Evolutionary conservation across 2,329 filamentous ascomycete genomes (phyloP).

Genomic region (Neoascochyta sp.): DNA sequence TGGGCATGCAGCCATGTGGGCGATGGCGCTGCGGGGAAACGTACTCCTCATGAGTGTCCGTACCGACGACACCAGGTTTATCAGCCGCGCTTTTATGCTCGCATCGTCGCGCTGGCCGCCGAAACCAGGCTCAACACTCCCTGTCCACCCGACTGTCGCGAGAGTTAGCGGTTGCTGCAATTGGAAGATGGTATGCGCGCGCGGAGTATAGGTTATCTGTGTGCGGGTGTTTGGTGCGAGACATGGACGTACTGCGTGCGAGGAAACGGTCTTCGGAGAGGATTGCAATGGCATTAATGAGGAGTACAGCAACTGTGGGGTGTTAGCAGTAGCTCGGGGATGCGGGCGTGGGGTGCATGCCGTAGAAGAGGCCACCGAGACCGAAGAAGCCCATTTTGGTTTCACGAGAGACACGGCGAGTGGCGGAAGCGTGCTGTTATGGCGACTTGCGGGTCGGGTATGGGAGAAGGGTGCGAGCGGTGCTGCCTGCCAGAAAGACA

Average conservation of each 20-base stretch:
- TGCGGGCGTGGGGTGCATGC: conserved; percentile 41
- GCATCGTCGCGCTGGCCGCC: conserved; percentile 66
- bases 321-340: conserved; percentile 13
- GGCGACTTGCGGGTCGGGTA: no score
- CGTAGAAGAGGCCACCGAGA: conserved; percentile 69
- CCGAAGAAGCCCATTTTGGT: conserved; percentile 64
- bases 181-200: no score
- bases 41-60: conserved; percentile 89
- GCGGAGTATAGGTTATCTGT: not conserved
- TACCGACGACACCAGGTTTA: conserved; percentile 86
- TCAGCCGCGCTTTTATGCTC: conserved; percentile 79
- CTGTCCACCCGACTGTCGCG: conserved; percentile 75
- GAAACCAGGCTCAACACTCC: conserved; percentile 69
- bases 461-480: conserved; percentile 6
- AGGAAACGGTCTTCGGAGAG: conserved; percentile 95
- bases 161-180: no score
- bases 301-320: conserved; percentile 67
- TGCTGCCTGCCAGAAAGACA: conserved; percentile 18
- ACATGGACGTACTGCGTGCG: conserved; percentile 68
- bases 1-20: not conserved
- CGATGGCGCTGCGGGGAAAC: conserved; percentile 33
- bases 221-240: not conserved
- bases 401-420: no score
- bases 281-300: conserved; percentile 90
- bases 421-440: no score